These are phyloP conservation scores for Lumnitzera littorea DNA, from an alignment of 345 rosid genomes.

Conservation along the genomic window DNA sequence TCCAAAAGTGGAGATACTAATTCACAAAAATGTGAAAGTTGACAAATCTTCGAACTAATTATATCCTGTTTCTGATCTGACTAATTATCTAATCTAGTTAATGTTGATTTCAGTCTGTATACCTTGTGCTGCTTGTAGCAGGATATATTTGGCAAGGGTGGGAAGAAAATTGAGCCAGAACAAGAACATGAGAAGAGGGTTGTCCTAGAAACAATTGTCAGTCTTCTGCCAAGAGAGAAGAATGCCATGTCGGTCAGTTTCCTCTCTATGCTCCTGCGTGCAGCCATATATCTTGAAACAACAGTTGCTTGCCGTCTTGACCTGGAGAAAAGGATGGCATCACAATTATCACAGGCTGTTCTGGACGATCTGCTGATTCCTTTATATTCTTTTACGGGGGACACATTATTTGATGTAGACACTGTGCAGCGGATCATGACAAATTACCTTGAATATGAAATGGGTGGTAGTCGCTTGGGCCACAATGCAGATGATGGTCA, in stretches of 20 bases:
- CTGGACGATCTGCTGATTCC: constrained; percentile 86
- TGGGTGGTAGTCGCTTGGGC: constrained; percentile 34
- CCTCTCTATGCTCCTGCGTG: constrained; percentile 79
- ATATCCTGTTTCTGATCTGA: no score
- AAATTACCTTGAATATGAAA: constrained; percentile 60
- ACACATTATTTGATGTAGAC: constrained; percentile 74
- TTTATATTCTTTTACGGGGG: constrained; percentile 64
- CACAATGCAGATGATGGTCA: constrained; percentile 28
- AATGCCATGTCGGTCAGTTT: constrained; percentile 82
- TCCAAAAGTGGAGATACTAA: no score
- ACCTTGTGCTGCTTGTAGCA: constrained; percentile 17
- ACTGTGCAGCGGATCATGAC: constrained; percentile 69
- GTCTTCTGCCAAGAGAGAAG: constrained; percentile 80
- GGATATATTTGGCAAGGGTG: constrained; percentile 76
- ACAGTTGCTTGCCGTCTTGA: constrained; percentile 92
- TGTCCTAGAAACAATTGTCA: constrained; percentile 74
- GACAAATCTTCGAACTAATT: no score
- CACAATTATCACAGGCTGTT: constrained; percentile 75
- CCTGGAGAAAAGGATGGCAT: constrained; percentile 80
- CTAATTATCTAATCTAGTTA: no score
- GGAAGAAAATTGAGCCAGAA: constrained; percentile 67
- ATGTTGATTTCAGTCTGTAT: background rate
- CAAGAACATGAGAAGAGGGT: constrained; percentile 89
- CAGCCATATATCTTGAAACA: constrained; percentile 82
- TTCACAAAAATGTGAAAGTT: no score